phyloP scores from a whole-genome alignment of 805 yeast genomes.

The Wickerhamomyces bisporus region DNA sequence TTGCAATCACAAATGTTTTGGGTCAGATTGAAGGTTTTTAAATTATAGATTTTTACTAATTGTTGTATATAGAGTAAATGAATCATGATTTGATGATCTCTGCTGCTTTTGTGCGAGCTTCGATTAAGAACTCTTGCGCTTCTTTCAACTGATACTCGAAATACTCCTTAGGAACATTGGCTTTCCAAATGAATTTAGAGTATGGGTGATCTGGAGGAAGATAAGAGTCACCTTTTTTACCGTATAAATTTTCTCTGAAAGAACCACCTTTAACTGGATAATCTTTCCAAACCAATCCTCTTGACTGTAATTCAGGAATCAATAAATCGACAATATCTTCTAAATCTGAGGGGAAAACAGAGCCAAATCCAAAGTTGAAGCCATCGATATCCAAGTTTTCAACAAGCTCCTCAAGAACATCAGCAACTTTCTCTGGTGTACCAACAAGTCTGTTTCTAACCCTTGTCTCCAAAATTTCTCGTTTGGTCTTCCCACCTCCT shows the following conservation, averaged over 20 bases:
- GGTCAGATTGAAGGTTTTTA: constrained; percentile 23
- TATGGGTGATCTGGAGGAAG: constrained; percentile 1
- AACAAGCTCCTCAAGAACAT: too few relatives aligned
- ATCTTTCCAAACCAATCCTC: constrained; percentile 33
- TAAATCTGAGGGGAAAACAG: too few relatives aligned
- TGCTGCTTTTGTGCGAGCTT: neutral
- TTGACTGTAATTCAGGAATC: constrained; percentile 29
- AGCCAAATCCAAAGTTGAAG: too few relatives aligned
- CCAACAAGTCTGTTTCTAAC: constrained; percentile 11
- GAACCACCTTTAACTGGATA: constrained; percentile 24
- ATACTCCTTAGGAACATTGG: constrained; percentile 23
- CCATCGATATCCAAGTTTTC: too few relatives aligned
- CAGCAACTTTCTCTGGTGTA: too few relatives aligned
- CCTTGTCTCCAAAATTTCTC: constrained; percentile 15
- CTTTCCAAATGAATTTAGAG: constrained; percentile 12
- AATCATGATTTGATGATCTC: neutral
- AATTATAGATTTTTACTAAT: too few relatives aligned
- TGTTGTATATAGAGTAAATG: neutral
- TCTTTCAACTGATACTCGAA: constrained; percentile 16
- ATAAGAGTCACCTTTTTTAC: constrained; percentile 1
- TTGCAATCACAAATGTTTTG: constrained; percentile 92
- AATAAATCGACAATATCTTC: neutral
- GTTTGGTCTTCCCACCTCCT: constrained; percentile 3
- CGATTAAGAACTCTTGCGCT: neutral
- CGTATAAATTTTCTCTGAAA: constrained; percentile 4